phyloP scores from a whole-genome alignment of 192 early-diverging fungal species.

The Umbelopsis sp. region DNA sequence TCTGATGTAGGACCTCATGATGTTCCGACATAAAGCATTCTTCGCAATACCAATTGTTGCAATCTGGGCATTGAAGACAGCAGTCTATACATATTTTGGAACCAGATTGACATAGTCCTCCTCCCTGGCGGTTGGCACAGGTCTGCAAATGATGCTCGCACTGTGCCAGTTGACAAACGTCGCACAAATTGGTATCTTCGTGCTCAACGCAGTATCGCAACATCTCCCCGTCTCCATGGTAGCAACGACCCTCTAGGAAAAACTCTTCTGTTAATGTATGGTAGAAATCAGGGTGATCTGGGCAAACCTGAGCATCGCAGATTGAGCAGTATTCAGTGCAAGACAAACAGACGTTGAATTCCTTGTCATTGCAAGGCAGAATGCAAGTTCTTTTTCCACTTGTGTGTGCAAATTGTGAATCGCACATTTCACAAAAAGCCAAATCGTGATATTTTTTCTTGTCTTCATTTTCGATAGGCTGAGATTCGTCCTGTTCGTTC shows the following conservation, averaged over 20 bases:
- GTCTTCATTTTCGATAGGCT: no score
- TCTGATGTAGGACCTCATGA: no score
- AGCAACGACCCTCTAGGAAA: background rate
- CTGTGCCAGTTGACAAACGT: background rate
- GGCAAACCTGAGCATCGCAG: background rate
- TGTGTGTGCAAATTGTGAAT: background rate
- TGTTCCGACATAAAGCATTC: background rate
- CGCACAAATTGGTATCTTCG: background rate
- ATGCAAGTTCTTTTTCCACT: background rate
- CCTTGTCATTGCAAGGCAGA: background rate
- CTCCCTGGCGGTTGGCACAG: background rate
- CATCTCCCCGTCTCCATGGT: background rate
- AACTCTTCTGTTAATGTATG: background rate
- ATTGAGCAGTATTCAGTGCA: constrained; percentile 6
- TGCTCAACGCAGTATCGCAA: background rate
- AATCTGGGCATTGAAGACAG: background rate
- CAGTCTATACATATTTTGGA: background rate
- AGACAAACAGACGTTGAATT: background rate
- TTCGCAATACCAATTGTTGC: background rate
- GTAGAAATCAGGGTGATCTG: background rate
- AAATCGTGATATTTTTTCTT: background rate
- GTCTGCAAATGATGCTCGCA: background rate
- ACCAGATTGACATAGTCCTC: no score
- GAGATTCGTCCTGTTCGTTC: background rate
- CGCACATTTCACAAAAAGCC: background rate